Base-by-base conservation (phyloP, 176 grass and related monocot species). In the Oryza glaberrima region DNA sequence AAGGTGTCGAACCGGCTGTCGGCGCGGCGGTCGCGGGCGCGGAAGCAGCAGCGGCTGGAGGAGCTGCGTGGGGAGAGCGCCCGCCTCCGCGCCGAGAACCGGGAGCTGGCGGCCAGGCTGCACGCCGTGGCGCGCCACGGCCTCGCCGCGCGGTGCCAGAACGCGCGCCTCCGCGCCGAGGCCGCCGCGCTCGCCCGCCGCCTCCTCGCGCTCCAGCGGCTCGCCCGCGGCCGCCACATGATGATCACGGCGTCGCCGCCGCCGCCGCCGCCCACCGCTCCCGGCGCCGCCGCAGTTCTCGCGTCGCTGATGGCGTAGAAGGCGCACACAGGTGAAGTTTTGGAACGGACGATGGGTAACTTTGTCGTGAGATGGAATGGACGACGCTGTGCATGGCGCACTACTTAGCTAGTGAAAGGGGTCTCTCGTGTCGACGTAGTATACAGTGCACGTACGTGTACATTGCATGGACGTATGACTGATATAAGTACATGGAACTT, bases 1-100 rank as follows among this genome's bases (percentile, higher is more conserved):
- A 96, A 91, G 91, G 17, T 73, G 15, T 96, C 91, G 67, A 96
- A 96, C 91, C 86, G 91, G 41, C 88, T 93, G 81, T 96, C 94
- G 30, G 94, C 94, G 70, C 91, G 69, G 66, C 78, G 88, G 49
- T 96, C 91, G 30, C 81, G 94, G 35, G 85, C 88, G 86, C 88
- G 91, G 23, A 96, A 93, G 84, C 91, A 90, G 86, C 84, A 82
- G 73, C 78, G 69, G 25, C 78, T 96, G 61, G 91, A 91, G 77
- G 88, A 93, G 69, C 82, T 96, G 44, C 22, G 26, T 2, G 49
- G 16, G 14, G 14, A 23, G 34, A 73, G 40, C 0, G 88, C 78
- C 20, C 51, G 23, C 10, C 88, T 93, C 34, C 86, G 85, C 41
- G 88, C 26, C 25, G 40, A 91, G 81, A 91, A 74, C 12, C 48